Percentiles rank a stretch among this genome's conserved stretches.
phyloP scores from a whole-genome alignment of 2,329 filamentous ascomycete species.

The Celoporthe dispersa region DNA sequence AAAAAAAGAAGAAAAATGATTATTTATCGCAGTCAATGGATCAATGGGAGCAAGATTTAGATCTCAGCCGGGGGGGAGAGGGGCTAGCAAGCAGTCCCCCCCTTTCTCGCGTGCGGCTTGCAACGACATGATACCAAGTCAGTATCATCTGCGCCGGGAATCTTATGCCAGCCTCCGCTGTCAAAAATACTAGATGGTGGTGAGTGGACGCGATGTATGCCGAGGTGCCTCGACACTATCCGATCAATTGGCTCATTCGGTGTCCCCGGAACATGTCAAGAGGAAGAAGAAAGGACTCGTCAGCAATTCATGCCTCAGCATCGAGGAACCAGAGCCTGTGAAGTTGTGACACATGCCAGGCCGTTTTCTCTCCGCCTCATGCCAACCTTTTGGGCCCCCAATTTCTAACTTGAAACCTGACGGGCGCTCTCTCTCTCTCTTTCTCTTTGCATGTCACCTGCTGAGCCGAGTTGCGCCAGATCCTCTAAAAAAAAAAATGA shows the following conservation, averaged over 20 bases:
- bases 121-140: conserved; percentile 17
- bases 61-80: conserved; percentile 11
- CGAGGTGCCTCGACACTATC: neutral
- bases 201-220: neutral
- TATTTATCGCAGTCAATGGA: conserved; percentile 25
- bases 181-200: neutral
- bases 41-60: conserved; percentile 24
- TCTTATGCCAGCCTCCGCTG: neutral
- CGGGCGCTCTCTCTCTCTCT: too few relatives aligned
- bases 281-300: neutral
- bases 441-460: neutral
- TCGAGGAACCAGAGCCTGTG: neutral
- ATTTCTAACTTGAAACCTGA: neutral
- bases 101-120: neutral
- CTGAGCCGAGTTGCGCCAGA: neutral
- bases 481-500: neutral
- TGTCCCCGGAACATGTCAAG: neutral
- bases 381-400: neutral
- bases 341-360: neutral
- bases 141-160: conserved; percentile 17
- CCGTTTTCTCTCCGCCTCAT: neutral
- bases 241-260: neutral
- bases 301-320: neutral
- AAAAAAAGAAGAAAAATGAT: conserved; percentile 1
- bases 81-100: neutral